Conservation (phyloP, 106 monocot species). For the Apostasia ramifera region DNA sequence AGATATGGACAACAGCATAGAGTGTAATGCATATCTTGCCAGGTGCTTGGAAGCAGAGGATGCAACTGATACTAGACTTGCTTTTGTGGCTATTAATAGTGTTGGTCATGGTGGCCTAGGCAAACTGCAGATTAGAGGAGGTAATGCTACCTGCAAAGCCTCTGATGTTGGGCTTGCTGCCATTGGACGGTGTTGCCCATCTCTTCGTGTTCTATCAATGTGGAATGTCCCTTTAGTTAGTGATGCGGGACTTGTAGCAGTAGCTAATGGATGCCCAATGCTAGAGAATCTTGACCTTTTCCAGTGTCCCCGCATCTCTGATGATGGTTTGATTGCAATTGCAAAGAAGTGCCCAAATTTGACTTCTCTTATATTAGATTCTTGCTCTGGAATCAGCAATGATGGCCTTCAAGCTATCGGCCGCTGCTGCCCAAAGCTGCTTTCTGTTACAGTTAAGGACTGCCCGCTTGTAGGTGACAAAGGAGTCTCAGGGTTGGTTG, state of each 20-base stretch:
- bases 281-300: constrained; percentile 65
- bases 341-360: constrained; percentile 71
- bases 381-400: constrained; percentile 48
- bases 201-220: constrained; percentile 40
- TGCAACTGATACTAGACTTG: constrained; percentile 64
- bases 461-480: constrained; percentile 59
- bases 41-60: constrained; percentile 47
- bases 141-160: constrained; percentile 33
- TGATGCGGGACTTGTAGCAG: constrained; percentile 49
- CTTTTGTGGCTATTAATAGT: constrained; percentile 40
- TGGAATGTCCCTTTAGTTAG: constrained; percentile 49
- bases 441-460: constrained; percentile 51
- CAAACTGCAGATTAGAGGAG: constrained; percentile 47
- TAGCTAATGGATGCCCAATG: constrained; percentile 54
- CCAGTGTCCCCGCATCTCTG: constrained; percentile 55
- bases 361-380: constrained; percentile 36
- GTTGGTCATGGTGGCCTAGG: constrained; percentile 35
- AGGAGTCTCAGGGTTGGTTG: constrained; percentile 59
- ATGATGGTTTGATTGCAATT: constrained; percentile 60
- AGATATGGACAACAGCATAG: constrained; percentile 7
- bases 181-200: constrained; percentile 49
- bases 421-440: constrained; percentile 41
- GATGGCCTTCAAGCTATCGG: constrained; percentile 65
- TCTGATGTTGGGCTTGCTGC: constrained; percentile 61
- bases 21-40: constrained; percentile 14